A percentile compares a stretch with the other conserved stretches of the same genome.
These are phyloP conservation scores for Oryza australiensis DNA, from an alignment of 176 grass and related monocot species.

Conservation along the genomic window DNA sequence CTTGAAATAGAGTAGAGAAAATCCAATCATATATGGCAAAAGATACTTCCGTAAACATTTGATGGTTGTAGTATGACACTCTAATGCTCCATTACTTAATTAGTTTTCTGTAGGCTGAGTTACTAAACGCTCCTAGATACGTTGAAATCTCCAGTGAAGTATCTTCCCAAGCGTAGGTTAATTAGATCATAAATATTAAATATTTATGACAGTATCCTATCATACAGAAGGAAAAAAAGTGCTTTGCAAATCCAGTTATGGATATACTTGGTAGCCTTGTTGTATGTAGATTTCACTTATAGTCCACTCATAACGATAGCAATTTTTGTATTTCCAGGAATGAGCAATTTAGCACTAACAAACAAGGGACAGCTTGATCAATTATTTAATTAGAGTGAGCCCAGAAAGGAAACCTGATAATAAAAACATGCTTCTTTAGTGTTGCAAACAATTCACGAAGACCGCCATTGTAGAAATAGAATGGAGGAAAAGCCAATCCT, in stretches of 20 bases:
- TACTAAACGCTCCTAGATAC: slow-evolving; percentile 11
- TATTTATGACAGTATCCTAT: background rate
- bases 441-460: slow-evolving; percentile 83
- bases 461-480: slow-evolving; percentile 97
- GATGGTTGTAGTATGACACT: background rate
- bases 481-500: slow-evolving; percentile 91
- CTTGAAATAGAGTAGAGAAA: slow-evolving; percentile 55
- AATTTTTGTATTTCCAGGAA: background rate
- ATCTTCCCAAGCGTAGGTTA: background rate
- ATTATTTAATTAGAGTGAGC: slow-evolving; percentile 8
- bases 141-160: background rate
- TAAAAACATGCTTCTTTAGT: slow-evolving; percentile 83
- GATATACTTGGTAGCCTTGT: slow-evolving; percentile 10
- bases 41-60: background rate
- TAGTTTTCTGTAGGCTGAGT: background rate
- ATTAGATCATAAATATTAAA: background rate
- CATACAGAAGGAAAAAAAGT: background rate
- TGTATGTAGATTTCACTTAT: background rate
- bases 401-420: slow-evolving; percentile 70
- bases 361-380: background rate
- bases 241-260: background rate
- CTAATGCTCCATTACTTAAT: background rate
- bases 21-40: slow-evolving; percentile 23
- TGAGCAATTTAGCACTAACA: slow-evolving; percentile 17
- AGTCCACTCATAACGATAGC: background rate